Evolutionary conservation across 164 flowering plant species (phyloP), one percentile per base, ranked within the genome.

Genomic region (Nymphaea colorata): DNA sequence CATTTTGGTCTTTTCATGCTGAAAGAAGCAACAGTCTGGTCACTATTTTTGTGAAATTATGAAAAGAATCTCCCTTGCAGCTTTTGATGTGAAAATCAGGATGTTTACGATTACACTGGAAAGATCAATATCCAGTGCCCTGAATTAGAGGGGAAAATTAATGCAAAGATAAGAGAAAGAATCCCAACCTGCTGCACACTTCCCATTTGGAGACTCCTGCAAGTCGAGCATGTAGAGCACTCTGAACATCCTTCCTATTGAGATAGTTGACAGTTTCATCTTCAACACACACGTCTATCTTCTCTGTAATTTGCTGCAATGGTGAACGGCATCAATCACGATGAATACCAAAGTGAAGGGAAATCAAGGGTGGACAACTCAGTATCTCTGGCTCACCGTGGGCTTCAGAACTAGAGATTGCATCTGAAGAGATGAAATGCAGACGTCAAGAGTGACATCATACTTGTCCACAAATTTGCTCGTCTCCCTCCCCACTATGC

Each of bases 381-480:
- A 61, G 18, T 10, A 43, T 10, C 15, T 61, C 42, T 17, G 41
- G 66, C 71, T 75, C 65, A 89, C 96, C 76, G 83, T 83, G 44
- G 96, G 98, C 70, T 60, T 78, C 59, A 93, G 76, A 66, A 82
- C 72, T 70, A 80, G 81, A 70, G 92, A 85, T 63, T 91, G 96
- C 2, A 90, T 78, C 59, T 86, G 75, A 53, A 91, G 84, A 1
- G 96, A 86, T 5, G 98, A 74, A 59, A 85, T 81, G 67, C 98
- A 94, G 36, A 94, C 98, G 77, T 94, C 98, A 17, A 94, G 89
- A 2, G 95, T 91, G 44, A 94, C 97, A 78, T 91, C 98, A 67
- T 94, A 94, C 62, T 85, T 83, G 82, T 89, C 86, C 0, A 91
- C 89, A 68, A 83, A 91, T 70, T 80, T 79, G 73, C 97, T 89